phyloP scores from a whole-genome alignment of 2,329 filamentous ascomycete species.

The Tympanopsis confertula region DNA sequence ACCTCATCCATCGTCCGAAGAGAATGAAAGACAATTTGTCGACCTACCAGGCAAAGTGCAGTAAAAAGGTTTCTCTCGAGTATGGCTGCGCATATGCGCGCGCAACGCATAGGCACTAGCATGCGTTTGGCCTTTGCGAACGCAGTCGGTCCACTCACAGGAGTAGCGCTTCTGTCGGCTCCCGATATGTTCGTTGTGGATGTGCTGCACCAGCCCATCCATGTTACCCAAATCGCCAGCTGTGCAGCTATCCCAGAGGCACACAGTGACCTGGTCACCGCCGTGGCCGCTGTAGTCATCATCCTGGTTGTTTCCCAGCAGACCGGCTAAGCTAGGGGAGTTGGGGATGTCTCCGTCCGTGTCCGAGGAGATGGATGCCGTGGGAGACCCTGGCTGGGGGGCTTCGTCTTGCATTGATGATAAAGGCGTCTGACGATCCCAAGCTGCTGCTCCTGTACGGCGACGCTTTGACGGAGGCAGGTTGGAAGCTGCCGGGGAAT shows the following conservation, averaged over 20 bases:
- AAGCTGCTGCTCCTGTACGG: background rate
- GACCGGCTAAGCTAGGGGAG: conserved; percentile 20
- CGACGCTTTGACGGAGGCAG: conserved; percentile 1
- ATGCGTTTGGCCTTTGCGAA: conserved; percentile 57
- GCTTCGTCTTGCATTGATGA: background rate
- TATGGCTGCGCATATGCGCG: conserved; percentile 68
- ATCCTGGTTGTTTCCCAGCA: conserved; percentile 24
- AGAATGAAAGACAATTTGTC: conserved; percentile 55
- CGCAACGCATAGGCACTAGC: conserved; percentile 63
- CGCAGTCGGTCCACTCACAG: conserved; percentile 64
- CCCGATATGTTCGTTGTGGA: conserved; percentile 60
- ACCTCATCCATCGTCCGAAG: conserved; percentile 42
- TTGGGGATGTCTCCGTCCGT: conserved; percentile 22
- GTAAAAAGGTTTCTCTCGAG: conserved; percentile 68
- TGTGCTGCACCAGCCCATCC: conserved; percentile 44
- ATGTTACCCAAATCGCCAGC: conserved; percentile 42
- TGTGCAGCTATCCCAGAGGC: conserved; percentile 40
- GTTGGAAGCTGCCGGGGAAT: background rate
- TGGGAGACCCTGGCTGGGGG: conserved; percentile 8
- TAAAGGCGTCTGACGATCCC: background rate
- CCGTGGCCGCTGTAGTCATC: conserved; percentile 30
- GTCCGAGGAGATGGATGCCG: conserved; percentile 9
- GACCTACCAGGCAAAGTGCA: conserved; percentile 55
- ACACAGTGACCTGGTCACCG: conserved; percentile 39
- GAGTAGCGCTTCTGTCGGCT: conserved; percentile 61